Percentiles rank a stretch among this genome's conserved stretches.
These are phyloP conservation scores for Litsea cubeba DNA, from an alignment of 164 flowering plant species.

Conservation along the genomic window DNA sequence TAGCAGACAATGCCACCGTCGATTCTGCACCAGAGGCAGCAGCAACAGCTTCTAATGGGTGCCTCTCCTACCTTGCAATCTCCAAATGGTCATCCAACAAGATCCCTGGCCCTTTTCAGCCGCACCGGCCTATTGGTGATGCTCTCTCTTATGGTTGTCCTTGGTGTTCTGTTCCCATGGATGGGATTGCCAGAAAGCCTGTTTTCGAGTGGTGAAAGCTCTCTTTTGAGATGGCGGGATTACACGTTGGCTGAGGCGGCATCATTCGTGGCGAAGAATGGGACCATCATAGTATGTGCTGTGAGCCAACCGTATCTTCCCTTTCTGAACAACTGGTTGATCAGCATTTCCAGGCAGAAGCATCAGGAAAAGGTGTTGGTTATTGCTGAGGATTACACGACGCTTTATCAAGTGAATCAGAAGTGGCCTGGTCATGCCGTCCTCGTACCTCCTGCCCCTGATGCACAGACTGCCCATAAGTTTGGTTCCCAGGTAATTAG, in stretches of 20 bases:
- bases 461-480: constrained; percentile 80
- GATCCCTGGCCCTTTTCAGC: constrained; percentile 36
- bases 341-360: constrained; percentile 71
- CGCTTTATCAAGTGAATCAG: constrained; percentile 72
- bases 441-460: constrained; percentile 80
- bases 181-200: constrained; percentile 18
- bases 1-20: constrained; percentile 7
- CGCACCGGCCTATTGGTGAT: constrained; percentile 41
- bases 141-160: constrained; percentile 46
- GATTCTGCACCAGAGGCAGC: constrained; percentile 52
- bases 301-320: constrained; percentile 91
- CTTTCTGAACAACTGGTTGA: constrained; percentile 89
- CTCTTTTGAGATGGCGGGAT: constrained; percentile 56
- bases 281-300: constrained; percentile 80
- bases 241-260: constrained; percentile 74
- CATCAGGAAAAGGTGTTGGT: constrained; percentile 90
- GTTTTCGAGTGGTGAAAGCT: constrained; percentile 10
- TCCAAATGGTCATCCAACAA: constrained; percentile 18
- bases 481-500: constrained; percentile 80
- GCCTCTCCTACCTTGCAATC: constrained; percentile 33
- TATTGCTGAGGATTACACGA: constrained; percentile 91
- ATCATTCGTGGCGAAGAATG: constrained; percentile 63
- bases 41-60: constrained; percentile 22
- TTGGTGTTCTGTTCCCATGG: constrained; percentile 62
- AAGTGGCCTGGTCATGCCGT: constrained; percentile 99